Evolutionary conservation across 768 basidiomycete genomes (phyloP), one percentile per base, ranked within the genome.

Genomic region (Pulveroboletus sp.): DNA sequence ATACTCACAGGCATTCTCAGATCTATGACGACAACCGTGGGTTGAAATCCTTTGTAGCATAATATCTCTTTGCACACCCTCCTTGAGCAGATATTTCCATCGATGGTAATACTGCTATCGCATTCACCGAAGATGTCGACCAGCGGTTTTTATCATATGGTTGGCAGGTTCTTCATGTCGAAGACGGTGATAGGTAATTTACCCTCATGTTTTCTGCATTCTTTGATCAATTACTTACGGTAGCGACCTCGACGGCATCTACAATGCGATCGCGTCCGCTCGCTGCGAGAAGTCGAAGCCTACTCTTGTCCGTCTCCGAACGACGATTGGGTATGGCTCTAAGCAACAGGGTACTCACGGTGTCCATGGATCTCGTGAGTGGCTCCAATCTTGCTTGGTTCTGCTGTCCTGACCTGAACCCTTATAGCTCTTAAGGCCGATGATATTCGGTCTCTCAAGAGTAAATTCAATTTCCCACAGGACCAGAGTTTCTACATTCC

Each of bases 21-120:
- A 76, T 96, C 64, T 96, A 94, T 70, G 94, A 97, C 64, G 93
- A 96, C 73, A 96, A 97, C 74, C 88, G 89, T 92, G 69, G 63
- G 86, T 72, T 49, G 52, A 39, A 6, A 18, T 17, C 17, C 17
- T 28, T 46, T 39, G 10, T 30, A 14, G 50, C n/a, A 1, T 10
- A 8, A 18, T 49, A 10, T 10, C 9, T 32, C 52, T 55, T 51
- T 57, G 24, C 41, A 43, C n/a, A 32, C 52, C 40, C 39, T 15
- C 31, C 43, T 43, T 28, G 40, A 41, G 47, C 56, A 93, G 89
- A 93, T 69, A 97, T 97, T 69, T 91, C 94, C 56, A 96, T 97
- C 61, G 94, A 97, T 66, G 94, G 94, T 56, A 82, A 92, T 71
- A 97, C 93, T 56, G 82, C 82, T 49, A 78, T 85, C 49, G 88